Conservation (phyloP, 768 basidiomycete species). For the Hypsizygus marmoreus region DNA sequence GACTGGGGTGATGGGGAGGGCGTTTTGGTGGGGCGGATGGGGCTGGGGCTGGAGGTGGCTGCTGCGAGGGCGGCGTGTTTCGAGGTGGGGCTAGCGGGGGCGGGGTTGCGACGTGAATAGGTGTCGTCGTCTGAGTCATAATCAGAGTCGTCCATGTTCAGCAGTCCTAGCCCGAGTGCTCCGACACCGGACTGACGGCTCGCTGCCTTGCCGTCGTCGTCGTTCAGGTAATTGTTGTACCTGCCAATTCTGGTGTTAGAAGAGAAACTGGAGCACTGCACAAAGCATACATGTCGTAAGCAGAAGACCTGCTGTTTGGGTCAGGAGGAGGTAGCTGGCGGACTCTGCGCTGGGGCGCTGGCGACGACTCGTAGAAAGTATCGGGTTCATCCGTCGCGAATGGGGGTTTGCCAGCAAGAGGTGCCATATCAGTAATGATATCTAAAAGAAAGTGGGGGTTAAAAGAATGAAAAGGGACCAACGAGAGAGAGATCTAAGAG, state of each 20-base stretch:
- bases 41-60: slow-evolving; percentile 26
- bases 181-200: slow-evolving; percentile 57
- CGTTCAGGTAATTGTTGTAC: slow-evolving; percentile 62
- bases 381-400: slow-evolving; percentile 73
- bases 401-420: slow-evolving; percentile 63
- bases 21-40: slow-evolving; percentile 12
- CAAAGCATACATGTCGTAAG: slow-evolving; percentile 65
- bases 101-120: slow-evolving; percentile 12
- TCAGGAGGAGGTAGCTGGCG: slow-evolving; percentile 49
- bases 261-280: slow-evolving; percentile 5
- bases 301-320: slow-evolving; percentile 59
- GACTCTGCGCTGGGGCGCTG: slow-evolving; percentile 41
- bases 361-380: slow-evolving; percentile 53
- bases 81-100: slow-evolving; percentile 22
- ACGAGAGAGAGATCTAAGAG: not conserved
- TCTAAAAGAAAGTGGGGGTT: slow-evolving; percentile 19
- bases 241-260: slow-evolving; percentile 33
- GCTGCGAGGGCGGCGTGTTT: slow-evolving; percentile 41
- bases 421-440: slow-evolving; percentile 31
- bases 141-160: slow-evolving; percentile 48
- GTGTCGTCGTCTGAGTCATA: slow-evolving; percentile 40
- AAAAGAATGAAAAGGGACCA: slow-evolving; percentile 17
- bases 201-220: slow-evolving; percentile 29
- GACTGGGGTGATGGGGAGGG: slow-evolving; percentile 31
- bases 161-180: slow-evolving; percentile 50